Base-by-base conservation (phyloP, 495 filamentous ascomycete species). In the Hyaloscypha bicolor region DNA sequence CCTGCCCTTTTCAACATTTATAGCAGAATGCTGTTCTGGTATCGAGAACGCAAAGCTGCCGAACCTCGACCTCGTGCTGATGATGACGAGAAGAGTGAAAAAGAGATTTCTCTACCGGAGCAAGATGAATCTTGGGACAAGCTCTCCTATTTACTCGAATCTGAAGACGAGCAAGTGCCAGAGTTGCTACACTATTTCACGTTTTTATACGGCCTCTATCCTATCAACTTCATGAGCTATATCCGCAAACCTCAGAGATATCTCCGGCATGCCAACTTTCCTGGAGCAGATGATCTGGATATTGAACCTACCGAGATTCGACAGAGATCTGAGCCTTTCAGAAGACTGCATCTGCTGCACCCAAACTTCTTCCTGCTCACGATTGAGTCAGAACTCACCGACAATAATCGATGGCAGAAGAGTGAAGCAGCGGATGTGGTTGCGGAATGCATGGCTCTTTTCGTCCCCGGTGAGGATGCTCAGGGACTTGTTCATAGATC, bases 151-250 rank as follows among this genome's bases (percentile, higher is more conserved):
- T 81, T 86, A 4, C 78, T 87, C 16, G 85, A 88, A 60, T 78
- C 79, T 42, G 83, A 87, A 51, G 85, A 86, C 72, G 74, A 84
- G 71, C 76, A 88, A 66, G 79, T 90, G 51, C 91, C 91, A 71
- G 78, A 95, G 74, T 74, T 97, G 71, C 71, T 88, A 71, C 75
- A 93, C 72, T 85, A 97, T 82, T 87, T 97, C 82, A 87, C 93
- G 9, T 86, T 91, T 53, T 79, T 93, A 3, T 93, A 93, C 66
- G 90, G 90, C 14, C 78, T 93, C 9, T 93, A 93, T 68, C 90
- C 90, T n/a, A 84, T 91, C 66, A 92, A 92, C 72, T 89, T 93
- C 73, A 84, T 89, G 80, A 86, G 86, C 69, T 93, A 91, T 76
- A 88, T 93, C 55, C 82, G 90, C 30, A 92, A 93, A 69, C 90